Conservation (phyloP, 176 grass and related monocot genomes). For the Hsuehochloa calcarea region DNA sequence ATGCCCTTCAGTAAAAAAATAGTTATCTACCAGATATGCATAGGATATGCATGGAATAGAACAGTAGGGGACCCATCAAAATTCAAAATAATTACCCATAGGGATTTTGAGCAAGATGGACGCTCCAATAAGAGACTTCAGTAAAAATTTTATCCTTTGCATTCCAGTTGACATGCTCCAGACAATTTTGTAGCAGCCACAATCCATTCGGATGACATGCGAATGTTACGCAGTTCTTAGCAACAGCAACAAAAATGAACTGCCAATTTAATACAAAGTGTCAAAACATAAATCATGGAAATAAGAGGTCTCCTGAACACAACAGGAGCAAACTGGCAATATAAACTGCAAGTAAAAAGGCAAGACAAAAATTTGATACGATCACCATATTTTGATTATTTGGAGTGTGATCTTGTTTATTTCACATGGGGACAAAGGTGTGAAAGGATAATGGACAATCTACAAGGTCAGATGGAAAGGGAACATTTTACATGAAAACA, state of each 20-base stretch:
- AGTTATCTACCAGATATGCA: neutral
- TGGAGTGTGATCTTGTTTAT: neutral
- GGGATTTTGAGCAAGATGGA: slow-evolving; percentile 37
- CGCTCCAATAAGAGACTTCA: neutral
- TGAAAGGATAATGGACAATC: too few species aligned
- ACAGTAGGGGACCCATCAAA: neutral
- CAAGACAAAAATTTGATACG: neutral
- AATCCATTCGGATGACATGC: slow-evolving; percentile 42
- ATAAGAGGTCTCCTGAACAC: neutral
- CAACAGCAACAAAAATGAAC: slow-evolving; percentile 45
- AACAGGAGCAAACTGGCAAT: neutral
- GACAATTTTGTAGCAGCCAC: slow-evolving; percentile 36
- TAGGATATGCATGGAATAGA: neutral
- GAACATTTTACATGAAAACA: too few species aligned
- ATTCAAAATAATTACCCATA: slow-evolving; percentile 44
- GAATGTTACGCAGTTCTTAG: slow-evolving; percentile 9
- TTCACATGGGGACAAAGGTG: neutral
- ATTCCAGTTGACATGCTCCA: neutral
- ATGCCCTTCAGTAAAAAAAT: too few species aligned
- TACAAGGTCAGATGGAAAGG: too few species aligned
- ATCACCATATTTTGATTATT: neutral
- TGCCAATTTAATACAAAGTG: slow-evolving; percentile 26
- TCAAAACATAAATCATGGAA: neutral
- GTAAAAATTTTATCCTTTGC: slow-evolving; percentile 17
- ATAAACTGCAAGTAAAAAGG: neutral